Percentiles rank a stretch among this genome's conserved stretches.
phyloP scores from a whole-genome alignment of 1,139 yeast species.

The Hyphopichia burtonii region DNA sequence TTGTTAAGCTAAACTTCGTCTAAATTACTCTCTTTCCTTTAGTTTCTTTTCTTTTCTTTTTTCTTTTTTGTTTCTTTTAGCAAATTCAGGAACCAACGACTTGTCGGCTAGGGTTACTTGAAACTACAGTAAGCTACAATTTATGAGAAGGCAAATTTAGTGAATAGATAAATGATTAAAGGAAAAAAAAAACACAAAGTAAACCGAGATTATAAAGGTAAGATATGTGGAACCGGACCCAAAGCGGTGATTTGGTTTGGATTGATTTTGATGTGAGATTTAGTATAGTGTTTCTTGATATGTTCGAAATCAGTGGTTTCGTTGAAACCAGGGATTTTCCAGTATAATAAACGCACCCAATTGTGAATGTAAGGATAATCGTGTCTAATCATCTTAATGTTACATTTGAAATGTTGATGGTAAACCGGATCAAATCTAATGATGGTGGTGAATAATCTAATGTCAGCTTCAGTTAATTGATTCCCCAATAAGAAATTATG shows the following conservation, averaged over 20 bases:
- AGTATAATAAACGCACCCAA: conserved; percentile 82
- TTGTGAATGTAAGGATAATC: conserved; percentile 77
- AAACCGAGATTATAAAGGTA: conserved; percentile 19
- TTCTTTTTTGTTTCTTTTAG: neutral
- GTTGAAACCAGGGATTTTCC: conserved; percentile 76
- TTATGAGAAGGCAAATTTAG: no score
- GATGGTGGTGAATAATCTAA: conserved; percentile 66
- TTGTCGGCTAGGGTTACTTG: neutral
- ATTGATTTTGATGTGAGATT: conserved; percentile 75
- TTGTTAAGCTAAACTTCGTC: no score
- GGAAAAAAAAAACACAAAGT: neutral
- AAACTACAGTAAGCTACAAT: no score
- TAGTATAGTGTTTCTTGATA: conserved; percentile 86
- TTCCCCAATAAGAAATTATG: conserved; percentile 59
- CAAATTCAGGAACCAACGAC: neutral
- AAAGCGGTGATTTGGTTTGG: conserved; percentile 82
- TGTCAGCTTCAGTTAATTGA: conserved; percentile 82
- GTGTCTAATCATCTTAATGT: conserved; percentile 74
- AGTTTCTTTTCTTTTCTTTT: neutral
- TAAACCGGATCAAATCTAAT: conserved; percentile 10
- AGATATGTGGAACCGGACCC: conserved; percentile 83
- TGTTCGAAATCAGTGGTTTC: conserved; percentile 85
- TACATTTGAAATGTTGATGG: conserved; percentile 67
- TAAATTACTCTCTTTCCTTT: neutral
- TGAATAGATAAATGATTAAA: neutral